Base-by-base conservation (phyloP, 2,329 filamentous ascomycete genomes). In the Penicillium sp. region DNA sequence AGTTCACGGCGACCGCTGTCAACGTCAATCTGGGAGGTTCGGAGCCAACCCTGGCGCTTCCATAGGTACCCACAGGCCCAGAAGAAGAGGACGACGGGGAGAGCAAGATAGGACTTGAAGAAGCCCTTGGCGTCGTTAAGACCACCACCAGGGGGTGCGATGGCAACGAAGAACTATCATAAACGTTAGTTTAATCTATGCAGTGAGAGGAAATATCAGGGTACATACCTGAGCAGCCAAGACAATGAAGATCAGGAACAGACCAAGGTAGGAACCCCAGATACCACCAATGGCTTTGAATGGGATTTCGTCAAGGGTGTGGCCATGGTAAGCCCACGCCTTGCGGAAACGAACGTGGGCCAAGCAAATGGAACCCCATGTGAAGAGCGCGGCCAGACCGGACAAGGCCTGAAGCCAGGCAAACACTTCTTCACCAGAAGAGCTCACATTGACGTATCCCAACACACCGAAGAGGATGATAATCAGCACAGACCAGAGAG, bases 271-370 rank as follows among this genome's bases (percentile, higher is more conserved):
- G 0, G 87, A 90, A 21, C 89, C 89, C 2, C 73, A 78, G 7
- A 90, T 79, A 60, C 89, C 89, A 51, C 85, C 82, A 53, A 83
- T 77, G 19, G 87, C 86, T 45, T 77, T 76, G 79, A 88, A 91
- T 1, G 88, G 86, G 4, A 91, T 83, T 70, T 89, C 86, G n/a
- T 89, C 86, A 4, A 89, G 73, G 2, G 79, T 82, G 68, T 85
- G 86, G 26, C 87, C 87, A 60, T 88, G 82, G 17, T 67, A 51
- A n/a, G 56, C 74, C 88, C 88, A 90, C 0, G 86, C 88, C 5
- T 70, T 66, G 44, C 88, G 86, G 83, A 89, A 90, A 21, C 89
- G 87, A 70, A 91, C 90, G 69, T 91, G 89, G 2, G 87, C 83
- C 19, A 88, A 73, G 72, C 86, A 89, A 68, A 90, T 88, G 50